These are phyloP conservation scores for Botrytis galanthina DNA, from an alignment of 2,329 filamentous ascomycete species.

Conservation along the genomic window DNA sequence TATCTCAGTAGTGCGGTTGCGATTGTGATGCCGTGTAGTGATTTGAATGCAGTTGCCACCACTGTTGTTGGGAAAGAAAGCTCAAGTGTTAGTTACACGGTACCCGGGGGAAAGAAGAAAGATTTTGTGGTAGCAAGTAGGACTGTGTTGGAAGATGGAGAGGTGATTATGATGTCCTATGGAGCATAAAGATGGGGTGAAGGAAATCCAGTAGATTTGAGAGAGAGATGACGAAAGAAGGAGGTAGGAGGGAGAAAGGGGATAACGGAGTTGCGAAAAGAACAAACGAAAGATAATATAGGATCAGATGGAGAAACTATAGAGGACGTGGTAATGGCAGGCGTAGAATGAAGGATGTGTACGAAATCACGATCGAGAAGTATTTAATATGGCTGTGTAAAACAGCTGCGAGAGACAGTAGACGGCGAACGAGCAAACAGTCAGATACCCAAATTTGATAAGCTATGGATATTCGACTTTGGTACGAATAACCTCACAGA, in stretches of 20 bases:
- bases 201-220: too few species aligned
- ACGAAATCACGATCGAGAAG: neutral
- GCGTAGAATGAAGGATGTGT: neutral
- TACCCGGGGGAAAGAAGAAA: neutral
- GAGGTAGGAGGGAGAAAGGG: neutral
- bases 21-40: neutral
- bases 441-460: neutral
- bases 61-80: neutral
- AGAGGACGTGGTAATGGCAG: neutral
- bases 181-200: neutral
- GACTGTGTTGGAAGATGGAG: neutral
- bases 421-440: neutral
- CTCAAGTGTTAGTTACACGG: neutral
- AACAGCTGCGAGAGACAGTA: neutral
- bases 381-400: neutral
- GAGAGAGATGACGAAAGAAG: neutral
- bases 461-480: neutral
- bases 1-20: neutral
- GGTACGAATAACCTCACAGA: neutral
- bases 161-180: conserved; percentile 4
- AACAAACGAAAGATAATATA: accelerated
- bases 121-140: neutral
- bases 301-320: neutral
- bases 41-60: neutral
- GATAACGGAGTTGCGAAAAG: neutral